Conservation (phyloP, 2,329 filamentous ascomycete species). For the Aspergillus tamarii region DNA sequence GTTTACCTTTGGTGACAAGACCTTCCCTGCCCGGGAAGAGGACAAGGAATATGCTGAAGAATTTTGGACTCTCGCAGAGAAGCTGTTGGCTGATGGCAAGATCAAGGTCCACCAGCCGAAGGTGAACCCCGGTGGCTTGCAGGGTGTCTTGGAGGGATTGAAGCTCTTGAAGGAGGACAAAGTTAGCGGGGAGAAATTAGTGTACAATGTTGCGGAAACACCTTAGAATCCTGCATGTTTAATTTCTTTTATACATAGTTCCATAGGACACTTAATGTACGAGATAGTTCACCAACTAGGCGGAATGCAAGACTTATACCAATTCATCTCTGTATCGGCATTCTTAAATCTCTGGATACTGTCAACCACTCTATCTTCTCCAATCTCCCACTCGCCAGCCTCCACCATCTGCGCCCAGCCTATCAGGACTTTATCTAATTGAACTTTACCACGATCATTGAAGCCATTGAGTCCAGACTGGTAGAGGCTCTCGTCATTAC, state of each 20-base stretch:
- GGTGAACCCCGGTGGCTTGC: slow-evolving; percentile 46
- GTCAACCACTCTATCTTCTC: slow-evolving; percentile 5
- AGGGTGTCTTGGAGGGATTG: slow-evolving; percentile 51
- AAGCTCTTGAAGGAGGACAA: slow-evolving; percentile 48
- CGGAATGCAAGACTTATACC: slow-evolving; percentile 10
- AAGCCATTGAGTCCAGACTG: not conserved
- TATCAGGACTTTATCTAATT: slow-evolving; percentile 8
- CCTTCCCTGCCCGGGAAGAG: slow-evolving; percentile 35
- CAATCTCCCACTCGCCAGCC: slow-evolving; percentile 7
- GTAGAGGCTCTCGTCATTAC: not conserved
- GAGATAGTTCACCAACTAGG: not conserved
- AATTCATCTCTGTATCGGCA: slow-evolving; percentile 7
- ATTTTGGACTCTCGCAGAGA: slow-evolving; percentile 45
- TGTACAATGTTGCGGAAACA: slow-evolving; percentile 44
- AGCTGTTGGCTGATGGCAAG: slow-evolving; percentile 47
- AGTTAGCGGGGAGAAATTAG: slow-evolving; percentile 53
- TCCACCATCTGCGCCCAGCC: slow-evolving; percentile 2
- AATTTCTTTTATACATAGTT: not conserved
- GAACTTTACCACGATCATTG: not conserved
- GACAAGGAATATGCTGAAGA: slow-evolving; percentile 48
- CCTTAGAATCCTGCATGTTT: not conserved
- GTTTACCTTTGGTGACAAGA: slow-evolving; percentile 30
- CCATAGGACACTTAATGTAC: not conserved
- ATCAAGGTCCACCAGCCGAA: slow-evolving; percentile 47
- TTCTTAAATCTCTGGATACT: slow-evolving; percentile 6